Percentiles rank a stretch among this genome's conserved stretches.
Conservation (phyloP, 371 early-diverging fungal genomes). For the Ordospora pajunii region DNA sequence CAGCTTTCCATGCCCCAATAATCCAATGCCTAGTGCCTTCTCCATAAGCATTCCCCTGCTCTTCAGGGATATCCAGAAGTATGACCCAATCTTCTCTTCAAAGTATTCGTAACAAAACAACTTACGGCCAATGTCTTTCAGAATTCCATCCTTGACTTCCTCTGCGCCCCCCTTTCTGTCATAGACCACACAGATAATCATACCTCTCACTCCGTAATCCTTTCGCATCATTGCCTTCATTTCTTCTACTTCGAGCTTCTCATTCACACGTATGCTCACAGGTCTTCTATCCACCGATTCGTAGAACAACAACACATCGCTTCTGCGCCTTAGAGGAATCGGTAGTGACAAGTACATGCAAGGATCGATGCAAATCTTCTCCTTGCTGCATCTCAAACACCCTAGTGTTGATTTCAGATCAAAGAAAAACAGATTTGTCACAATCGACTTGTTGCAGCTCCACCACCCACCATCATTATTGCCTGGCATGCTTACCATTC, state of each 20-base stretch:
- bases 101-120: conserved; percentile 27
- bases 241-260: neutral
- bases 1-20: neutral
- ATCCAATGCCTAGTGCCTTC: neutral
- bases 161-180: neutral
- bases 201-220: conserved; percentile 1
- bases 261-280: conserved; percentile 9
- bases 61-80: conserved; percentile 16
- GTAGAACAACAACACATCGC: conserved; percentile 11
- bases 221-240: neutral
- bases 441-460: conserved; percentile 68
- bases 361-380: conserved; percentile 75
- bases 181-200: conserved; percentile 42
- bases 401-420: conserved; percentile 68
- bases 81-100: neutral
- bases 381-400: conserved; percentile 70
- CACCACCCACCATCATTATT: neutral
- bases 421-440: conserved; percentile 76
- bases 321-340: conserved; percentile 62
- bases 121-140: neutral
- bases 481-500: conserved; percentile 34
- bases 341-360: conserved; percentile 82
- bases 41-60: neutral
- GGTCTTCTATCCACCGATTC: conserved; percentile 22
- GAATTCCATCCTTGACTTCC: neutral